Evolutionary conservation across 1,284 basidiomycete species (phyloP).

Genomic region (Irpex rosettiformis): DNA sequence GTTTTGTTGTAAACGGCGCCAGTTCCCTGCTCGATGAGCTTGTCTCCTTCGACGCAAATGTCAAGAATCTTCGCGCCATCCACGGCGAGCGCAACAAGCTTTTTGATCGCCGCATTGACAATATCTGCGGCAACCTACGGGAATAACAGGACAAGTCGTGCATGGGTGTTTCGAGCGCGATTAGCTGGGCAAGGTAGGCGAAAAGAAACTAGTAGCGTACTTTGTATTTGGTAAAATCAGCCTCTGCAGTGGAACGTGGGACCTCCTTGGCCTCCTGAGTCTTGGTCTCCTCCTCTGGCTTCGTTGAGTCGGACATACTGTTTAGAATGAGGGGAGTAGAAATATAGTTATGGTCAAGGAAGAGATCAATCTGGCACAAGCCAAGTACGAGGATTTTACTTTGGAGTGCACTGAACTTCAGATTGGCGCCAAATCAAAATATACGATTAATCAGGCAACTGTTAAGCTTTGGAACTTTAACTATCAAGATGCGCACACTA

Average conservation of each 20-base stretch:
- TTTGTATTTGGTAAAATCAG: conserved; percentile 84
- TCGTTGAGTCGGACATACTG: conserved; percentile 13
- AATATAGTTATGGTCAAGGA: conserved; percentile 1
- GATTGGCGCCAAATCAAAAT: conserved; percentile 8
- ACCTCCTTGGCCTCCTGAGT: conserved; percentile 24
- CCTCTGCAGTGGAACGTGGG: conserved; percentile 53
- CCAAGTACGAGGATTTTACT: conserved; percentile 7
- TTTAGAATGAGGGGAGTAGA: conserved; percentile 1
- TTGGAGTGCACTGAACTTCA: conserved; percentile 4
- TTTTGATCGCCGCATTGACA: conserved; percentile 82
- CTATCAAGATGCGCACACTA: background rate
- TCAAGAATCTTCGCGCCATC: conserved; percentile 90
- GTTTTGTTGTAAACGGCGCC: conserved; percentile 88
- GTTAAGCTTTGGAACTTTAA: background rate
- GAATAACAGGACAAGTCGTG: conserved; percentile 14
- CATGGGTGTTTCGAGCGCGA: conserved; percentile 19
- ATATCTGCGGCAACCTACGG: conserved; percentile 87
- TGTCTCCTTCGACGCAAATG: conserved; percentile 91
- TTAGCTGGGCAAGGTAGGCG: conserved; percentile 4
- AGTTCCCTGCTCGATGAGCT: conserved; percentile 84
- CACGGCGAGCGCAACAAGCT: conserved; percentile 71
- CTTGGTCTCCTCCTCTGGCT: conserved; percentile 14
- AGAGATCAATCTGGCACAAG: conserved; percentile 5
- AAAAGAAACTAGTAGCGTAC: conserved; percentile 34
- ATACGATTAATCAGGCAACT: conserved; percentile 11